These are phyloP conservation scores for Gastrolobium villosum DNA, from an alignment of 306 rosid species.

Conservation along the genomic window DNA sequence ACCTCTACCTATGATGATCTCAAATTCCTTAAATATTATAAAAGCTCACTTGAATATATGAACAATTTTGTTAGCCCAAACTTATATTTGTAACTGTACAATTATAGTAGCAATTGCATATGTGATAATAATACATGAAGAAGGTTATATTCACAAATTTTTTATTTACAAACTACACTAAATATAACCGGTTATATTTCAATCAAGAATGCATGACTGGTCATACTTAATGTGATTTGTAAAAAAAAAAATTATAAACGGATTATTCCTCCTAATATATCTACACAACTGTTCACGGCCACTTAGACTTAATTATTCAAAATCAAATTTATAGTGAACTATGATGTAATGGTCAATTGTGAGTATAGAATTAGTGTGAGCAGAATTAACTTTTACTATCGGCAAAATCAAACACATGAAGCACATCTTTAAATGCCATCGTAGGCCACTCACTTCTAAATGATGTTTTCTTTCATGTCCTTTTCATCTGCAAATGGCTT, in stretches of 20 bases:
- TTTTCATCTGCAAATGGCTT: constrained; percentile 45
- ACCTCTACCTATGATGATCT: not conserved
- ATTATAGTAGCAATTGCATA: not conserved
- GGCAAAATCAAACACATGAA: not conserved
- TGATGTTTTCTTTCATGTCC: constrained; percentile 40
- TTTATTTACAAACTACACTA: no score
- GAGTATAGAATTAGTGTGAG: not conserved
- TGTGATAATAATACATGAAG: not conserved
- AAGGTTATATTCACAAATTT: no score
- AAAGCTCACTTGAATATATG: not conserved
- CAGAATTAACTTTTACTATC: not conserved
- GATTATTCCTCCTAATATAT: no score
- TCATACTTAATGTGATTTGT: no score
- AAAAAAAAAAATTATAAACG: no score
- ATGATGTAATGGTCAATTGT: not conserved
- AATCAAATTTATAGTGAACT: constrained; percentile 11
- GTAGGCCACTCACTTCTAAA: constrained; percentile 27
- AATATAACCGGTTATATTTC: no score
- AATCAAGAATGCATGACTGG: no score
- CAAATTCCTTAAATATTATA: constrained; percentile 20
- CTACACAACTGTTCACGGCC: no score
- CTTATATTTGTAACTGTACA: not conserved
- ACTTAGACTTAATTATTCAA: not conserved
- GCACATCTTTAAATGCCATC: not conserved
- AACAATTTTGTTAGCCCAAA: not conserved